phyloP scores from a whole-genome alignment of 2,329 filamentous ascomycete species.

The Beauveria medogensis region DNA sequence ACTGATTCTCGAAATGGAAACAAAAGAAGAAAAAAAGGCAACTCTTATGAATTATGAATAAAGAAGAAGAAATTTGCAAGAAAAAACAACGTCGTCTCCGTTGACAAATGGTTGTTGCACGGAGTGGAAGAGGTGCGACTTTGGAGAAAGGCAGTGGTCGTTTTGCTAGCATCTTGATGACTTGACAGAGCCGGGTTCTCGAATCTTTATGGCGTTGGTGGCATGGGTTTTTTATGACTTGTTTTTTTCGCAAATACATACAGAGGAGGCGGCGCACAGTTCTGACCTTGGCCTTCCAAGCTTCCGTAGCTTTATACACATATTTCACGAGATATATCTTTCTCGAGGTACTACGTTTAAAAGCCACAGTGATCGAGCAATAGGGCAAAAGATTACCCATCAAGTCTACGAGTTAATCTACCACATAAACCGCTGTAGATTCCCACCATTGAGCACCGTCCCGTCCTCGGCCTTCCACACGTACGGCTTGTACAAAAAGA shows the following conservation, averaged over 20 bases:
- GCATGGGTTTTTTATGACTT: background rate
- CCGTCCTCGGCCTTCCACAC: slow-evolving; percentile 52
- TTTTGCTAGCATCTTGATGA: background rate
- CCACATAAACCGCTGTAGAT: slow-evolving; percentile 76
- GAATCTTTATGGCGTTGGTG: background rate
- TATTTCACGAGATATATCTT: background rate
- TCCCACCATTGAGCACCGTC: slow-evolving; percentile 43
- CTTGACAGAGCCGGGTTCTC: background rate
- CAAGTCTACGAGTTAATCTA: slow-evolving; percentile 24
- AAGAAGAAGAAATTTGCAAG: background rate
- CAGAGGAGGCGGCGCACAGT: background rate
- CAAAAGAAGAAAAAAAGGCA: background rate
- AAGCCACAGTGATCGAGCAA: background rate
- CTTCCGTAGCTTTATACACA: background rate
- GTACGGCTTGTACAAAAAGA: slow-evolving; percentile 63
- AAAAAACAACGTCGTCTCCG: background rate
- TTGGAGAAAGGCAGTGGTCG: too few relatives aligned
- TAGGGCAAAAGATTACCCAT: background rate
- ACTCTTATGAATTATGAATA: background rate
- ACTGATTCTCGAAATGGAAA: background rate
- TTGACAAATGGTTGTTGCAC: too few relatives aligned
- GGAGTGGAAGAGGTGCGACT: too few relatives aligned
- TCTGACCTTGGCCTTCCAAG: background rate
- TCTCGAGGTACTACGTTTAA: background rate
- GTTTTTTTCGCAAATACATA: background rate